Evolutionary conservation across 1,284 basidiomycete species (phyloP), one percentile per base, ranked within the genome.

Genomic region (Wallemia mellicola): DNA sequence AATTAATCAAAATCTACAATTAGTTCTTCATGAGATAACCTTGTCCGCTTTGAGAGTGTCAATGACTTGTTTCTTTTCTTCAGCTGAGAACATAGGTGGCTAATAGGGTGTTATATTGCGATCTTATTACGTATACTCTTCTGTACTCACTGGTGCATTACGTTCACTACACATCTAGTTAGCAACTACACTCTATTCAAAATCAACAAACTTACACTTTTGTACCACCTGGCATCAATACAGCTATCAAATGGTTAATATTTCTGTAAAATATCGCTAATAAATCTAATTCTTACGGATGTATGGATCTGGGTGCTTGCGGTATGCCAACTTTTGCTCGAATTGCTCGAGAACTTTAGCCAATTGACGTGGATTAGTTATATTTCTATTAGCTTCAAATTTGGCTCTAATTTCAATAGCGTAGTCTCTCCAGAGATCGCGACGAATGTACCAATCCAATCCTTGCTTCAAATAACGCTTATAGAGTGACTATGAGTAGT

Each of bases 381-480:
- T 80, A 68, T 92, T 75, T 62, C 89, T 89, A 75, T 94, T 86
- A 64, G 76, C 73, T 73, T 95, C 89, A 69, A 95, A 95, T 70
- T 88, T 81, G 63, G 88, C 87, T 62, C 89, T 75, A 65, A 94
- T 86, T 69, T 81, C 74, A 64, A 88, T 72, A 2, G 88, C 88
- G 67, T 82, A 76, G 64, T 76, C 76, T 63, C 89, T 77, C 86
- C 86, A 94, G 3, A 86, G 67, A 67, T 88, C 83, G 63, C 88
- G 75, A 61, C 82, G 76, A 65, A 92, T 76, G 61, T 79, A 79
- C 89, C 89, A 95, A 72, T 95, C 81, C 61, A 89, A 74, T 61
- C 83, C 77, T 70, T 92, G 88, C 65, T 76, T 82, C 62, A 94
- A 77, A 68, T 79, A 80, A 58, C 89, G 80, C 67, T 79, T 81